A percentile compares a stretch with the other conserved stretches of the same genome.
These are phyloP conservation scores for Chalara sp. DNA, from an alignment of 2,329 filamentous ascomycete species.

Conservation along the genomic window DNA sequence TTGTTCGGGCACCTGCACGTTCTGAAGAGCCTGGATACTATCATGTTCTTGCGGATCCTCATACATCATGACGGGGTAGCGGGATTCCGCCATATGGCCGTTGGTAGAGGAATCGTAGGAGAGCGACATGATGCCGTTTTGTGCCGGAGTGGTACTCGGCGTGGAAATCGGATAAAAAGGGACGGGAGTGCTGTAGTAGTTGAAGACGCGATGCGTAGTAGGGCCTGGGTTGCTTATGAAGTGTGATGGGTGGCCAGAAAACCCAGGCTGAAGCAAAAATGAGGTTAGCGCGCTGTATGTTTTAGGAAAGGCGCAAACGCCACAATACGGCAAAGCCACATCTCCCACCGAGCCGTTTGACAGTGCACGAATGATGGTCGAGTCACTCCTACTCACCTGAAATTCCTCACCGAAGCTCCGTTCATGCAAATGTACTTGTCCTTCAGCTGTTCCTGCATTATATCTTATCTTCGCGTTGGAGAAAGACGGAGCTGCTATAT, in stretches of 20 bases:
- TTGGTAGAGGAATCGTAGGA: neutral
- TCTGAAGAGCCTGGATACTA: neutral
- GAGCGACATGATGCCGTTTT: neutral
- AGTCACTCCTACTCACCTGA: no score
- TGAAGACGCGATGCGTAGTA: neutral
- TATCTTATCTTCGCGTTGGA: no score
- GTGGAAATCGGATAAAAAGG: neutral
- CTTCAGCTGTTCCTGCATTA: no score
- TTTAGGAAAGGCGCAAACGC: no score
- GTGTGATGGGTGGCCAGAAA: neutral
- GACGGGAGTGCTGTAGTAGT: neutral
- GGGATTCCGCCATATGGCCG: neutral
- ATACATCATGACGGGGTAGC: neutral
- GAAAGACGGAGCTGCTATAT: no score
- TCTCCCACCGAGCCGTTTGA: no score
- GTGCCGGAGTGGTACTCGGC: neutral
- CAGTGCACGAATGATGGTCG: no score
- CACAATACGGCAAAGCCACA: no score
- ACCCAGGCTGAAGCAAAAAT: neutral
- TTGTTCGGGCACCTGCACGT: slow-evolving; percentile 13
- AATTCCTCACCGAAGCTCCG: no score
- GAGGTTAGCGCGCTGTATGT: neutral
- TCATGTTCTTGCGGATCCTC: neutral
- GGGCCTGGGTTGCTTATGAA: neutral
- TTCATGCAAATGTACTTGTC: no score